Evolutionary conservation across 1,284 basidiomycete species (phyloP).

Genomic region (Sphagnurus paluster): DNA sequence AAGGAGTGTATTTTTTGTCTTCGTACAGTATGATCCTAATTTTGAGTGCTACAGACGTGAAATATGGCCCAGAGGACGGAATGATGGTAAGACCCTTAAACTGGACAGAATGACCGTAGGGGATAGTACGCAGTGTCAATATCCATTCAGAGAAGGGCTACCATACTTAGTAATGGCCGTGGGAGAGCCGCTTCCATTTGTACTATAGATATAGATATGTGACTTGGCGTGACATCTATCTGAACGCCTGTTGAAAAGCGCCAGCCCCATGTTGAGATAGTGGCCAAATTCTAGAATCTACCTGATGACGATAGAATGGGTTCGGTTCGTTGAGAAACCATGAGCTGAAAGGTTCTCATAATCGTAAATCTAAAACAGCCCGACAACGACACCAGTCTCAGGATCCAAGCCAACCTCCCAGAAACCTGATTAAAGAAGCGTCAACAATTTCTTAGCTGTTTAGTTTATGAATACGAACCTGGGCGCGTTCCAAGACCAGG

Average conservation of each 20-base stretch:
- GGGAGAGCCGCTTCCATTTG: not conserved
- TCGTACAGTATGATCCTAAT: too few species aligned
- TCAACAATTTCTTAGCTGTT: not conserved
- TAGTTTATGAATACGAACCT: constrained; percentile 50
- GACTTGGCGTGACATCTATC: constrained; percentile 11
- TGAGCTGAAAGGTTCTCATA: not conserved
- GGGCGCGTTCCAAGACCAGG: constrained; percentile 94
- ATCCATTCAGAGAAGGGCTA: too few species aligned
- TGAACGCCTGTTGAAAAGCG: constrained; percentile 18
- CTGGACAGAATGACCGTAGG: too few species aligned
- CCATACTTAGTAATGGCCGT: too few species aligned
- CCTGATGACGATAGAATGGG: constrained; percentile 8
- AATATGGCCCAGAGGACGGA: too few species aligned
- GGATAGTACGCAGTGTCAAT: too few species aligned
- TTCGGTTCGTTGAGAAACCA: constrained; percentile 15
- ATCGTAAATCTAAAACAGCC: constrained; percentile 59
- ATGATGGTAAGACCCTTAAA: too few species aligned
- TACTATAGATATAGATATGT: not conserved
- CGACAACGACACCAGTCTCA: constrained; percentile 69
- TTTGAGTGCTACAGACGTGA: too few species aligned
- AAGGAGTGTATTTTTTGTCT: too few species aligned
- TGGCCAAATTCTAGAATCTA: constrained; percentile 9
- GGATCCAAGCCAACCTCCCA: constrained; percentile 86
- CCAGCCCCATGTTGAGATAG: constrained; percentile 10
- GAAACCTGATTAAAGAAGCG: constrained; percentile 51